phyloP scores from a whole-genome alignment of 371 early-diverging fungal species.

The Lichtheimia ornata region DNA sequence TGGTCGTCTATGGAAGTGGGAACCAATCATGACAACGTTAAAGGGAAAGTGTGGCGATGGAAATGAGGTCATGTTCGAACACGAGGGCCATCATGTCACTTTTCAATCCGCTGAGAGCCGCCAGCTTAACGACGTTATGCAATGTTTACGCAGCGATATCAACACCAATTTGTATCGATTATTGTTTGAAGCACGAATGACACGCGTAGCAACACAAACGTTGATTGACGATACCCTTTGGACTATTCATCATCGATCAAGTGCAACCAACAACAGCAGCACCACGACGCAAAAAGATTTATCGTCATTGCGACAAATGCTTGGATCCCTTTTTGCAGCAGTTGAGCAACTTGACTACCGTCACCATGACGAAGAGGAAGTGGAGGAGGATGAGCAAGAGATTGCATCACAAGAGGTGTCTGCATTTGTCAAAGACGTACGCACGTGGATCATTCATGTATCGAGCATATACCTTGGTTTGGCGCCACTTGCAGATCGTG shows the following conservation, averaged over 20 bases:
- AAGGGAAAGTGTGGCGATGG: conserved; percentile 35
- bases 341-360: conserved; percentile 2
- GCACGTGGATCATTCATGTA: conserved; percentile 53
- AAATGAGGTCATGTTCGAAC: conserved; percentile 28
- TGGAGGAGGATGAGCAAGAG: not conserved
- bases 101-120: conserved; percentile 29
- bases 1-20: conserved; percentile 33
- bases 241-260: conserved; percentile 19
- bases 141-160: conserved; percentile 27
- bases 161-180: conserved; percentile 25
- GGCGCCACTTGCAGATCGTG: conserved; percentile 28
- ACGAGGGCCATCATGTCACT: conserved; percentile 31
- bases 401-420: conserved; percentile 8
- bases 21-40: conserved; percentile 26
- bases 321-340: conserved; percentile 25
- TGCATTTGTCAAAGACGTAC: conserved; percentile 39
- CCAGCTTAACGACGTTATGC: conserved; percentile 32
- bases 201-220: conserved; percentile 56
- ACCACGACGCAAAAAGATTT: not conserved
- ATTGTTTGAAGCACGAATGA: conserved; percentile 40
- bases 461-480: conserved; percentile 30
- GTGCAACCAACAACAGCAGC: conserved; percentile 15
- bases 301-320: conserved; percentile 10
- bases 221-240: conserved; percentile 45
- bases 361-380: not conserved